phyloP scores from a whole-genome alignment of 768 basidiomycete genomes.

The Phaeotremella fagi region DNA sequence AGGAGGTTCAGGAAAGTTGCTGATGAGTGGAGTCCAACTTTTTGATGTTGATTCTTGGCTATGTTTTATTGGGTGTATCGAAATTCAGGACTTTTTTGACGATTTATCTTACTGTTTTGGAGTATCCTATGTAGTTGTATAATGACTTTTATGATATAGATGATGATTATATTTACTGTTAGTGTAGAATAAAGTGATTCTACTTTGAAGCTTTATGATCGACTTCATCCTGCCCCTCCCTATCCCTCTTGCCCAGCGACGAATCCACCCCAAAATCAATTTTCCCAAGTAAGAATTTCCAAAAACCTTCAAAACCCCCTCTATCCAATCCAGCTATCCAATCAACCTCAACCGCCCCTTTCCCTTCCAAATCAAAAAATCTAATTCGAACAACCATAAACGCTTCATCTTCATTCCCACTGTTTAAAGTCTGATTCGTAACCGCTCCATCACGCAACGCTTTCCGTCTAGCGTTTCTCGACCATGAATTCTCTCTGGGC shows the following conservation, averaged over 20 bases:
- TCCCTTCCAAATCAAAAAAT: conserved; percentile 1
- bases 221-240: background rate
- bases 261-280: too few relatives aligned
- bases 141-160: background rate
- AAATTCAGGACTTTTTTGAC: too few relatives aligned
- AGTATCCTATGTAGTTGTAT: background rate
- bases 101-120: too few relatives aligned
- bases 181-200: too few relatives aligned
- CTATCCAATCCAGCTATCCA: conserved; percentile 37
- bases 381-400: too few relatives aligned
- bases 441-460: conserved; percentile 8
- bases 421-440: background rate
- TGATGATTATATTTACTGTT: background rate
- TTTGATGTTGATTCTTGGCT: conserved; percentile 2
- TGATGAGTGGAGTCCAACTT: conserved; percentile 34
- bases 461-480: conserved; percentile 30
- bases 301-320: conserved; percentile 29
- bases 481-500: conserved; percentile 35
- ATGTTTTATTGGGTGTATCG: too few relatives aligned
- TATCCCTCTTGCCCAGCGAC: conserved; percentile 4
- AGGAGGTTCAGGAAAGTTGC: conserved; percentile 14
- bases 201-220: too few relatives aligned
- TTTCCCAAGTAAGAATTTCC: conserved; percentile 42
- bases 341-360: conserved; percentile 12
- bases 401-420: background rate